phyloP scores from a whole-genome alignment of 2,329 filamentous ascomycete species.

The Rhynchosporium agropyri region DNA sequence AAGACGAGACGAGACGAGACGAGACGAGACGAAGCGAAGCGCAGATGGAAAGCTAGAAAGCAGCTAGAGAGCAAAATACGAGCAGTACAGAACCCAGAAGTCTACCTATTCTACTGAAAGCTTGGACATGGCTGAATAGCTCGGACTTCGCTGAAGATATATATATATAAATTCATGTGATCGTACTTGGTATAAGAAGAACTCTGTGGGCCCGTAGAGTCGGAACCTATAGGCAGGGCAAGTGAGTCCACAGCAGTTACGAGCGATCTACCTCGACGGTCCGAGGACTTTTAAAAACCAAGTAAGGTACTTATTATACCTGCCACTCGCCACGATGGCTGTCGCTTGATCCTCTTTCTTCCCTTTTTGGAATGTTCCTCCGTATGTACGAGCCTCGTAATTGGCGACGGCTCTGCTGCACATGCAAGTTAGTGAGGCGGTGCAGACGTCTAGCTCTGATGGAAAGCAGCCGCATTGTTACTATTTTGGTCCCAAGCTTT shows the following conservation, averaged over 20 bases:
- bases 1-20: background rate
- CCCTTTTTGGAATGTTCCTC: background rate
- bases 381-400: background rate
- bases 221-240: background rate
- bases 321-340: conserved; percentile 5
- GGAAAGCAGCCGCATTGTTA: conserved; percentile 19
- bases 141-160: background rate
- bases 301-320: background rate
- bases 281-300: background rate
- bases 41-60: background rate
- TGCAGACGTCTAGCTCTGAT: conserved; percentile 6
- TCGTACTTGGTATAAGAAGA: too few relatives aligned
- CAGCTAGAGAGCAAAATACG: conserved; percentile 5
- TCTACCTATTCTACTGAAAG: background rate
- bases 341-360: background rate
- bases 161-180: too few relatives aligned
- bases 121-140: background rate
- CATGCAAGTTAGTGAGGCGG: conserved; percentile 20
- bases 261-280: conserved; percentile 6
- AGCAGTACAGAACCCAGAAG: background rate
- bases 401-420: conserved; percentile 15
- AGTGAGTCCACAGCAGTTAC: background rate
- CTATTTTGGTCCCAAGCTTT: conserved; percentile 15
- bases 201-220: too few relatives aligned
- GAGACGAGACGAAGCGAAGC: too few relatives aligned